Evolutionary conservation across 2,329 filamentous ascomycete genomes (phyloP).

Genomic region (Ophiostoma himal-ulmi): DNA sequence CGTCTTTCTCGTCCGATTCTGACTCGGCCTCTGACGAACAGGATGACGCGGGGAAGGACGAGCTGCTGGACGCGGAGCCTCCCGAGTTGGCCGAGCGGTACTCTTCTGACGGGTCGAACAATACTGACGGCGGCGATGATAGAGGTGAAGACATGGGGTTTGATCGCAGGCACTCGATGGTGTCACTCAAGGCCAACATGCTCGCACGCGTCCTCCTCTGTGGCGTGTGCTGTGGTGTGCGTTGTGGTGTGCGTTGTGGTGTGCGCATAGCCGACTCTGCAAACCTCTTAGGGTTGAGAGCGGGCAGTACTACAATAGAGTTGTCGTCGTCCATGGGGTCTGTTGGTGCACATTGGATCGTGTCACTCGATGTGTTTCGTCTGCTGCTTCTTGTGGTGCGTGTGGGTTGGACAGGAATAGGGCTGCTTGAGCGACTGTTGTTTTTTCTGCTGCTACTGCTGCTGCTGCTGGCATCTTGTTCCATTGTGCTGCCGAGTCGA

Average conservation of each 20-base stretch:
- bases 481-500: background rate
- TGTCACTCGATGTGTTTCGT: background rate
- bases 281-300: constrained; percentile 10
- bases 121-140: constrained; percentile 49
- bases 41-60: constrained; percentile 26
- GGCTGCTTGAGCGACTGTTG: background rate
- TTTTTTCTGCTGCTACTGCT: background rate
- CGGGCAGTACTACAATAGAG: constrained; percentile 22
- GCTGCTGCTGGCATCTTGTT: background rate
- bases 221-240: constrained; percentile 24
- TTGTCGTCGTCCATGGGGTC: background rate
- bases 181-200: constrained; percentile 25
- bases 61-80: constrained; percentile 34
- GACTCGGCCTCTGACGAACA: constrained; percentile 21
- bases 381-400: background rate
- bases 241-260: constrained; percentile 11
- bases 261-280: constrained; percentile 25
- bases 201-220: constrained; percentile 23
- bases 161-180: constrained; percentile 25
- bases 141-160: constrained; percentile 47
- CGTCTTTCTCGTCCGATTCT: constrained; percentile 40
- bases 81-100: constrained; percentile 34
- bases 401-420: background rate
- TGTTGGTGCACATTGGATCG: background rate
- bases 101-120: constrained; percentile 47